These are phyloP conservation scores for Fonsecaea multimorphosa DNA, from an alignment of 2,329 filamentous ascomycete genomes.

Conservation along the genomic window DNA sequence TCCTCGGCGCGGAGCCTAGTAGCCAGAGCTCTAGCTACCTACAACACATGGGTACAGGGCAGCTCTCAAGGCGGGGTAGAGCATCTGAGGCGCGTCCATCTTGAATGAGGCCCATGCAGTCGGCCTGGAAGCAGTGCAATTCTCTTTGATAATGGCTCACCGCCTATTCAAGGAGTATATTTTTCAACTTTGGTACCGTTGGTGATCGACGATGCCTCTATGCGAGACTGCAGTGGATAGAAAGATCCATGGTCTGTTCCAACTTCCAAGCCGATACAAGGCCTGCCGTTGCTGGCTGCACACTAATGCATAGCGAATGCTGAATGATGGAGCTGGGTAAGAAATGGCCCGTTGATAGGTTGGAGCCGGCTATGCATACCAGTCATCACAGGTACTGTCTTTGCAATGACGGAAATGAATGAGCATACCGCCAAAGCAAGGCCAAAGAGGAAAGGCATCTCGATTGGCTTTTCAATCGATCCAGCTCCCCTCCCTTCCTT, in stretches of 20 bases:
- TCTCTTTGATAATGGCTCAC: background rate
- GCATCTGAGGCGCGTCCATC: background rate
- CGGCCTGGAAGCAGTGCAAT: background rate
- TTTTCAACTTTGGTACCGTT: background rate
- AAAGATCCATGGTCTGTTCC: background rate
- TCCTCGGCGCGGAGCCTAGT: background rate
- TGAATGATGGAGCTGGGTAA: slow-evolving; percentile 19
- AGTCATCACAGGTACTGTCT: slow-evolving; percentile 15
- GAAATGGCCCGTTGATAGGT: slow-evolving; percentile 5
- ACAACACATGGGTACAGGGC: background rate
- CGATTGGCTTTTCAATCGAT: slow-evolving; percentile 5
- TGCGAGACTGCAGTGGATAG: background rate
- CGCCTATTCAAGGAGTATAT: background rate
- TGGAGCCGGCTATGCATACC: slow-evolving; percentile 12
- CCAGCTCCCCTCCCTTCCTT: slow-evolving; percentile 17
- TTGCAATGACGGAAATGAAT: slow-evolving; percentile 4
- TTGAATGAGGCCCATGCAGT: background rate
- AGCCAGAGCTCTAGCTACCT: background rate
- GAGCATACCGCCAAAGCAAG: background rate
- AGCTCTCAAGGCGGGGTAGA: background rate
- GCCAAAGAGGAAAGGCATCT: background rate
- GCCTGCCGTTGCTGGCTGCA: slow-evolving; percentile 1
- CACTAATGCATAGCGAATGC: slow-evolving; percentile 22
- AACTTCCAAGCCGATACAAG: slow-evolving; percentile 4
- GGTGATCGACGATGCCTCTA: background rate